Evolutionary conservation across 176 grass and related monocot species (phyloP).

Genomic region (Microstegium vimineum): DNA sequence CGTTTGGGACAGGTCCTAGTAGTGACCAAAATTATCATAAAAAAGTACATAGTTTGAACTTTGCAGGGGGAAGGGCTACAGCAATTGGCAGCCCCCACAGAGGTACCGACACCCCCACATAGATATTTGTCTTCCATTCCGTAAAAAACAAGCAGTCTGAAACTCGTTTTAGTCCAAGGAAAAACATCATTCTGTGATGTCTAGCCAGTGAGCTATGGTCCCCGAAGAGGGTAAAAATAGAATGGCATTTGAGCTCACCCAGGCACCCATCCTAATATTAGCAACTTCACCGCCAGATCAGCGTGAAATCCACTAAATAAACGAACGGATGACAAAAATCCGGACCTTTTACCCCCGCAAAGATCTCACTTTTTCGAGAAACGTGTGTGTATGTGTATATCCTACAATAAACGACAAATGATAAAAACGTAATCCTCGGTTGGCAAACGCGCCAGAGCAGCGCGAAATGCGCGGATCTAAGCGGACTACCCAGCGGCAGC

Average conservation of each 20-base stretch:
- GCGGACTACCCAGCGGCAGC: not conserved
- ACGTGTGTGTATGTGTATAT: not conserved
- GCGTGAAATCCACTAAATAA: not conserved
- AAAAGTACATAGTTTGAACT: not conserved
- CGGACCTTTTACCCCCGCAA: not conserved
- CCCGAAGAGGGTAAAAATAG: not conserved
- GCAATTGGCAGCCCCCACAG: constrained; percentile 25
- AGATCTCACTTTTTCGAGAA: not conserved
- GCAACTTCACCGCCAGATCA: not conserved
- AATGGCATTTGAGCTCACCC: not conserved
- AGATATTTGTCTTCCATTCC: constrained; percentile 10
- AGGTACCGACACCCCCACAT: not conserved
- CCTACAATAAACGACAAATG: not conserved
- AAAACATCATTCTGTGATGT: not conserved
- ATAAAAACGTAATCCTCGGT: not conserved
- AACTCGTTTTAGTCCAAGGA: not conserved
- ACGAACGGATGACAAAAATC: not conserved
- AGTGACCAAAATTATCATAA: constrained; percentile 19
- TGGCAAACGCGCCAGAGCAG: not conserved
- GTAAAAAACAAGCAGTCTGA: not conserved
- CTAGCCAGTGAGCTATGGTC: not conserved
- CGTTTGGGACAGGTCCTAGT: constrained; percentile 17
- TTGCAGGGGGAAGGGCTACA: not conserved
- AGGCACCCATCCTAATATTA: not conserved
- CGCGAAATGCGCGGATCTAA: constrained; percentile 29